phyloP scores from a whole-genome alignment of 495 filamentous ascomycete genomes.

The Cercophora samala region DNA sequence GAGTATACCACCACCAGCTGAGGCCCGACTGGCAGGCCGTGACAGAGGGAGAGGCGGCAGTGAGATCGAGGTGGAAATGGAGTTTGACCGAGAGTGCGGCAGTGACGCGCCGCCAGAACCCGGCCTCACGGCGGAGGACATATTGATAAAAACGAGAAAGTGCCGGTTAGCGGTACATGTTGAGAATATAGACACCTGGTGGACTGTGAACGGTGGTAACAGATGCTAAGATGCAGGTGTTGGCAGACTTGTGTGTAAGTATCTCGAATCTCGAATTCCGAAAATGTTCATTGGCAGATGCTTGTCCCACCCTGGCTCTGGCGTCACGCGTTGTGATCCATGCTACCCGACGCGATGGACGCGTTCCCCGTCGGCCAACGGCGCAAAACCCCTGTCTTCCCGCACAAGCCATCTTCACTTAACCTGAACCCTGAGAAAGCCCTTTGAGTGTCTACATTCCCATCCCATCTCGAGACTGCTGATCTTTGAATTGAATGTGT shows the following conservation, averaged over 20 bases:
- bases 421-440: neutral
- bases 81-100: constrained; percentile 10
- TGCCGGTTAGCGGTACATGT: constrained; percentile 24
- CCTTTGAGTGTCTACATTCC: neutral
- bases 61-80: constrained; percentile 9
- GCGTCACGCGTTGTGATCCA: constrained; percentile 18
- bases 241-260: neutral
- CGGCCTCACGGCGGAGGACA: constrained; percentile 34
- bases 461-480: neutral
- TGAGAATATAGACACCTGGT: neutral
- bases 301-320: constrained; percentile 11
- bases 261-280: neutral
- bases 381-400: neutral
- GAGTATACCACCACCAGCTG: constrained; percentile 11
- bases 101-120: constrained; percentile 31
- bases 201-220: neutral
- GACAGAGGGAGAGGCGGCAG: constrained; percentile 17
- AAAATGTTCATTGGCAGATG: constrained; percentile 4
- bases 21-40: constrained; percentile 9
- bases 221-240: neutral
- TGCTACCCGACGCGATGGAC: constrained; percentile 1
- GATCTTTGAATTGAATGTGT: neutral
- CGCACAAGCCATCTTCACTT: neutral
- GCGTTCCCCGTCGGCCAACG: neutral
- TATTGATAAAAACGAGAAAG: constrained; percentile 26